Percentiles rank a stretch among this genome's conserved stretches.
These are phyloP conservation scores for Hyphodiscus sp. DNA, from an alignment of 2,329 filamentous ascomycete genomes.

Conservation along the genomic window DNA sequence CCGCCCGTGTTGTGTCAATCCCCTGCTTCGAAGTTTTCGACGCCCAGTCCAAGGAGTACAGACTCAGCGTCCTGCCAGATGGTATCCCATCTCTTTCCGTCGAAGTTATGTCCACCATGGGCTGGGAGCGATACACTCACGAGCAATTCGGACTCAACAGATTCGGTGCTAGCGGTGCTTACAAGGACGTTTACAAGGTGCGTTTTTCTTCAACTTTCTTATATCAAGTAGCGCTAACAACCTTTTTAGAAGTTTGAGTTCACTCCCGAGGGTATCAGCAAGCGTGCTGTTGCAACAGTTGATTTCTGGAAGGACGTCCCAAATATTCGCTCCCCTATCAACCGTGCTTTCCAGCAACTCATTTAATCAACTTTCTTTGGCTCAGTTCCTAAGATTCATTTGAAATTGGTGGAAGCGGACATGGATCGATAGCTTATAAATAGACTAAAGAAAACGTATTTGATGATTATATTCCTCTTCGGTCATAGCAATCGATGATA, in stretches of 20 bases:
- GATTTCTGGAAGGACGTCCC: slow-evolving; percentile 95
- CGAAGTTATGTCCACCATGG: slow-evolving; percentile 94
- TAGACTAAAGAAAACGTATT: background rate
- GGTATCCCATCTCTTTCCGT: slow-evolving; percentile 89
- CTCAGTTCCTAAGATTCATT: background rate
- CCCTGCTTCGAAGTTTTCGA: slow-evolving; percentile 98
- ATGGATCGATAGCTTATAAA: background rate
- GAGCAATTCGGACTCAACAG: slow-evolving; percentile 99
- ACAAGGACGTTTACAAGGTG: slow-evolving; percentile 95
- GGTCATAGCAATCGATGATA: background rate
- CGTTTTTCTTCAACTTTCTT: slow-evolving; percentile 28
- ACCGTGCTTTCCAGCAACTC: slow-evolving; percentile 96
- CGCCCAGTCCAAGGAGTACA: slow-evolving; percentile 88
- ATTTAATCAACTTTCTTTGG: slow-evolving; percentile 53
- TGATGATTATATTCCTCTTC: background rate
- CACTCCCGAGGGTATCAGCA: slow-evolving; percentile 91
- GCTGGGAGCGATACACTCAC: slow-evolving; percentile 98
- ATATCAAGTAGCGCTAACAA: slow-evolving; percentile 32
- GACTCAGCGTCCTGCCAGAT: slow-evolving; percentile 84
- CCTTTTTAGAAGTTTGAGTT: slow-evolving; percentile 88
- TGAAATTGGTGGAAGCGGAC: background rate
- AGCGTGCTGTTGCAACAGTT: slow-evolving; percentile 86
- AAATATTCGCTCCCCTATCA: slow-evolving; percentile 89
- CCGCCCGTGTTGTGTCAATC: slow-evolving; percentile 87
- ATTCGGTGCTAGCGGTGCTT: slow-evolving; percentile 94